Evolutionary conservation across 371 early-diverging fungal species (phyloP).

Genomic region (Batkoa obscura): DNA sequence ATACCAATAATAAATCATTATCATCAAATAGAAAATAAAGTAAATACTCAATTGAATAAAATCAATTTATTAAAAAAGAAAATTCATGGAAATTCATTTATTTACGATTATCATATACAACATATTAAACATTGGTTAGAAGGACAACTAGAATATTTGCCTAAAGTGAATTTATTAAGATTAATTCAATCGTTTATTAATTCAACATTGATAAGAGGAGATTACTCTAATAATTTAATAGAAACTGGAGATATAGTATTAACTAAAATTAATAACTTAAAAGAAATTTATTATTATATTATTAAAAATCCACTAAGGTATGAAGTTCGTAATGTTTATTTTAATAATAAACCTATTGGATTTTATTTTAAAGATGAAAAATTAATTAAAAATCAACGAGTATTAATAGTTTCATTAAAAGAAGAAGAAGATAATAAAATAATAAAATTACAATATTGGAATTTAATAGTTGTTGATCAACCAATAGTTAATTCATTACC

Average conservation of each 20-base stretch:
- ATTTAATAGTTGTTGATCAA: not conserved
- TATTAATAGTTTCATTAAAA: not conserved
- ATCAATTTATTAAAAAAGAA: too few species aligned
- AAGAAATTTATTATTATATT: not conserved
- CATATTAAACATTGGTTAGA: not conserved
- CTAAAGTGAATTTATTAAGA: not conserved
- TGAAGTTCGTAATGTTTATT: not conserved
- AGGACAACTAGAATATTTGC: not conserved
- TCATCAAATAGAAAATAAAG: too few species aligned
- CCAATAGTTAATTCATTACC: not conserved
- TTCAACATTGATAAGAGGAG: not conserved
- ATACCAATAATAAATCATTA: too few species aligned
- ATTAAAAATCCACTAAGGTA: not conserved
- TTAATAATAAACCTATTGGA: not conserved
- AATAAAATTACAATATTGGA: not conserved
- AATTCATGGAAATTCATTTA: conserved; percentile 1
- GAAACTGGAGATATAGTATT: too few species aligned
- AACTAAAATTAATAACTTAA: not conserved
- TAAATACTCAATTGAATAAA: too few species aligned
- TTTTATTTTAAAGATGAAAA: not conserved
- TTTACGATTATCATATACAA: not conserved
- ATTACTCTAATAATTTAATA: not conserved
- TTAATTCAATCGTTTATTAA: not conserved
- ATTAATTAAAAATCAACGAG: not conserved
- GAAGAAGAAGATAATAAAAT: not conserved